phyloP scores from a whole-genome alignment of 768 basidiomycete species.

The Terana coerulea region DNA sequence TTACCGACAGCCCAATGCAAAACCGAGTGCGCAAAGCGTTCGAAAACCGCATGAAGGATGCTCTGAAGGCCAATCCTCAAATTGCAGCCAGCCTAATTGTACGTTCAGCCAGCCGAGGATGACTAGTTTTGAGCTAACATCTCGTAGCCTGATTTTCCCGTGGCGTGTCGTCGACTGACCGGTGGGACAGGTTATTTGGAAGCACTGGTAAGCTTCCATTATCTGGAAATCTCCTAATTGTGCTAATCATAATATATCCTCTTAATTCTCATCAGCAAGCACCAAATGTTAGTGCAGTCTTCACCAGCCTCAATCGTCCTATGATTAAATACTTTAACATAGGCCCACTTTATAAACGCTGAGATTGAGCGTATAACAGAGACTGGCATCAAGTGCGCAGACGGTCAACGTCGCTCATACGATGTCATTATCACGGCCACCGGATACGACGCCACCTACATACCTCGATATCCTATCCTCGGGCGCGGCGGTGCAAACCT shows the following conservation, averaged over 20 bases:
- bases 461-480: conserved; percentile 21
- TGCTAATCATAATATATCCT: no score
- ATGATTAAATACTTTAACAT: no score
- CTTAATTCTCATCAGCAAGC: no score
- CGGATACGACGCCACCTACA: conserved; percentile 22
- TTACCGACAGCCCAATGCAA: neutral
- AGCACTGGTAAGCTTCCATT: conserved; percentile 15
- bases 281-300: no score
- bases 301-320: no score
- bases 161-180: conserved; percentile 28
- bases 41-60: neutral
- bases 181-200: conserved; percentile 31
- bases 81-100: neutral
- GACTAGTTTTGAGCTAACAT: neutral
- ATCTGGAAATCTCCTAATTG: no score
- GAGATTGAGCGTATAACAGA: conserved; percentile 24
- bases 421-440: conserved; percentile 32
- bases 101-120: neutral
- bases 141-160: conserved; percentile 20
- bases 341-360: neutral
- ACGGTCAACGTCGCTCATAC: conserved; percentile 24
- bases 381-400: conserved; percentile 24
- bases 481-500: conserved; percentile 27
- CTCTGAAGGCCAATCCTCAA: neutral
- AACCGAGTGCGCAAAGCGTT: neutral